Percentiles rank a stretch among this genome's conserved stretches.
phyloP scores from a whole-genome alignment of 1,284 basidiomycete species.

The Fomitopsis pinicola region DNA sequence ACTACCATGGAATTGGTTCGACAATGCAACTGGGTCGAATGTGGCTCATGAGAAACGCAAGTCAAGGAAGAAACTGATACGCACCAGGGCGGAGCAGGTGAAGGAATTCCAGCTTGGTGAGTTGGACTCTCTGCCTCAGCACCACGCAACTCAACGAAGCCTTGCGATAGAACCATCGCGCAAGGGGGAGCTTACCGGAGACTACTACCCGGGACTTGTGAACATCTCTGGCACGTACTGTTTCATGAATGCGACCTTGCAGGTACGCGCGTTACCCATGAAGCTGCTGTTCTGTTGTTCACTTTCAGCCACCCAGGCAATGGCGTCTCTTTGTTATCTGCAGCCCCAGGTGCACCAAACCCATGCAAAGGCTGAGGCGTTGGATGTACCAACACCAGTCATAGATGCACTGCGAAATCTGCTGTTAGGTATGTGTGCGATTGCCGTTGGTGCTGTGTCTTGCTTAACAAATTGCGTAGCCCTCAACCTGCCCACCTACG shows the following conservation, averaged over 20 bases:
- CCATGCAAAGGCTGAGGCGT: slow-evolving; percentile 65
- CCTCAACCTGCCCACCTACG: slow-evolving; percentile 66
- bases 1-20: slow-evolving; percentile 59
- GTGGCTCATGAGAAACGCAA: slow-evolving; percentile 38
- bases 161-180: neutral
- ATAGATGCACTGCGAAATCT: slow-evolving; percentile 73
- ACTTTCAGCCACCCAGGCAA: slow-evolving; percentile 45
- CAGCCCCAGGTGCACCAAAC: slow-evolving; percentile 71
- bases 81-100: slow-evolving; percentile 54
- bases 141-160: neutral
- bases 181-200: slow-evolving; percentile 28
- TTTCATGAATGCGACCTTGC: slow-evolving; percentile 92
- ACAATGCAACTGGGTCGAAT: slow-evolving; percentile 22
- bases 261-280: slow-evolving; percentile 45
- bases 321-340: slow-evolving; percentile 79
- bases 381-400: slow-evolving; percentile 80
- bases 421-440: slow-evolving; percentile 48
- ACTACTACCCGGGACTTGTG: slow-evolving; percentile 81
- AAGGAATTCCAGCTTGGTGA: slow-evolving; percentile 13
- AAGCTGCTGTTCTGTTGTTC: neutral
- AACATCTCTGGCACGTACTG: slow-evolving; percentile 94
- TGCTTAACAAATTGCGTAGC: slow-evolving; percentile 34
- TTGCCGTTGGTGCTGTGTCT: slow-evolving; percentile 11
- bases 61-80: slow-evolving; percentile 42
- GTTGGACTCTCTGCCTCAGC: neutral